Evolutionary conservation across 768 basidiomycete species (phyloP), one percentile per base, ranked within the genome.

Genomic region (Collybiopsis confluens): DNA sequence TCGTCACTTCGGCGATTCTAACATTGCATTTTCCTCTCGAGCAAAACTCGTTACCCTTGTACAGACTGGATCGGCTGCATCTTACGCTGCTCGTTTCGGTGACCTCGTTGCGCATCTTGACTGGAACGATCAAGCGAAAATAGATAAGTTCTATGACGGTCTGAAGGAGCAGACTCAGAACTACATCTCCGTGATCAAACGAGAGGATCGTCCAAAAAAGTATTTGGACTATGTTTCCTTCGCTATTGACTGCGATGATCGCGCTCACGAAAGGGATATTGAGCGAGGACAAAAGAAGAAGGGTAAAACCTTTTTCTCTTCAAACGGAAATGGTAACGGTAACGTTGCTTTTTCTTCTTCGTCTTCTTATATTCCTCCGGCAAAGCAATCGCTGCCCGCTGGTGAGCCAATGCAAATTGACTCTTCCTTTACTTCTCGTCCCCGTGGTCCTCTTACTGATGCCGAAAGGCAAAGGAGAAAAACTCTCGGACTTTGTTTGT

Each of bases 121-220:
- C n/a, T 59, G 61, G 60, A 64, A 63, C 15, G 64, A 72, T 1
- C 54, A 64, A 35, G 70, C 64, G 18, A 67, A 68, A 44, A 72
- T 73, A 33, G 62, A 65, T 15, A 44, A 58, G 30, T 72, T 68
- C 58, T 60, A 64, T 16, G 55, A 62, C 6, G 60, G 67, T 10
- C 61, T 71, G 40, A 71, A 72, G 55, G 54, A 59, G 7, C 37
- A 54, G 2, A 50, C 71, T 48, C 61, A 68, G 52, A 59, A 62
- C 35, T 57, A 42, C 7, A 52, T 52, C 20, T 52, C 58, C 16
- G 54, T 68, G 15, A 43, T 60, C 11, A 50, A 52, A 7, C 41
- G 59, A 13, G 54, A 57, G 13, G 56, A 60, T 26, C 58, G 59
- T 9, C 58, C 59, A n/a, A 54, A 43, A 1, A 52, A 54, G 5